phyloP scores from a whole-genome alignment of 1,284 basidiomycete species.

The Ceratobasidium sp. region DNA sequence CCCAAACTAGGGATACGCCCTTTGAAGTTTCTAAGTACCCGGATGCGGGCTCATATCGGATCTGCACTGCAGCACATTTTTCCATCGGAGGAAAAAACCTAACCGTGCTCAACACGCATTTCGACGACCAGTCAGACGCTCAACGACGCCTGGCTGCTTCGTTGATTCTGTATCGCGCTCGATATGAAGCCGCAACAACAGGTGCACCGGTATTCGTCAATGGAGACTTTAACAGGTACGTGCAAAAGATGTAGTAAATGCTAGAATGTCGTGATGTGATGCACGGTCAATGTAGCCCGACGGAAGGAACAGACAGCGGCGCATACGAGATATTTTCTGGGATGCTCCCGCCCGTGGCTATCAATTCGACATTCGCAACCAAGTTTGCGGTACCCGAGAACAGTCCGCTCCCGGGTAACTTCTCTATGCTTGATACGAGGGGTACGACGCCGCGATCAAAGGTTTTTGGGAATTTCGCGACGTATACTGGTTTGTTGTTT shows the following conservation, averaged over 20 bases:
- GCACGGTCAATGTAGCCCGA: background rate
- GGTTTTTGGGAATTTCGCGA: constrained; percentile 65
- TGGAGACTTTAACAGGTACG: constrained; percentile 68
- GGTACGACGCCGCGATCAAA: constrained; percentile 59
- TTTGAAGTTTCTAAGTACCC: constrained; percentile 66
- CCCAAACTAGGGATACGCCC: constrained; percentile 56
- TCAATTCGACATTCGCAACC: constrained; percentile 62
- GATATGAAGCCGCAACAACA: constrained; percentile 62
- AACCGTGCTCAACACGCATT: constrained; percentile 66
- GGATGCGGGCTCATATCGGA: constrained; percentile 65
- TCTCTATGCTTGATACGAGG: constrained; percentile 64
- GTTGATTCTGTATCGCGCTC: constrained; percentile 64
- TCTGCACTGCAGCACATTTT: constrained; percentile 63
- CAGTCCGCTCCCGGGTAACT: constrained; percentile 55
- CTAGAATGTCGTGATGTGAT: too few species aligned
- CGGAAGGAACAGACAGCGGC: constrained; percentile 56
- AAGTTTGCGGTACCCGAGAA: constrained; percentile 58
- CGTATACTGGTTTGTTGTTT: constrained; percentile 61
- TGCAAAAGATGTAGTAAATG: background rate
- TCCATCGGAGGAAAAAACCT: constrained; percentile 51
- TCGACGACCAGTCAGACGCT: constrained; percentile 68
- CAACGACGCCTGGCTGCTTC: constrained; percentile 66
- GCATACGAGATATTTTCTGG: constrained; percentile 68
- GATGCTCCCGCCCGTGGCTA: constrained; percentile 57
- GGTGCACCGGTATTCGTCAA: constrained; percentile 62